phyloP scores from a whole-genome alignment of 345 rosid species.

The Eutrema japonicum region DNA sequence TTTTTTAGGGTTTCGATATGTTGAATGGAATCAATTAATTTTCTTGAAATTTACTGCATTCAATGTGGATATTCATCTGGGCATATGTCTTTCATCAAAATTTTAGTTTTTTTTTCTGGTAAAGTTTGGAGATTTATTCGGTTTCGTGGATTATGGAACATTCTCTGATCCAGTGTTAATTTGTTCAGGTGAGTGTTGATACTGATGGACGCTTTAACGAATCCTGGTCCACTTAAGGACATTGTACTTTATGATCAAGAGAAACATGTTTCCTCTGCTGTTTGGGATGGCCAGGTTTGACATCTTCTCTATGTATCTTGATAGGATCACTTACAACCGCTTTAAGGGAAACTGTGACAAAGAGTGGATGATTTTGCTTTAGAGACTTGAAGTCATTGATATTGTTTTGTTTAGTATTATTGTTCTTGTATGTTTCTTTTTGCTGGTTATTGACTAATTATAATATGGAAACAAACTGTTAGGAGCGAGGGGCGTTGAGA shows the following conservation, averaged over 20 bases:
- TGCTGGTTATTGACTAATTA: slow-evolving; percentile 2
- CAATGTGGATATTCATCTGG: slow-evolving; percentile 18
- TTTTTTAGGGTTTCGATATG: slow-evolving; percentile 32
- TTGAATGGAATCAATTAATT: not conserved
- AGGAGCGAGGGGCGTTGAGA: slow-evolving; percentile 98
- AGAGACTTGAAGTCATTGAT: not conserved
- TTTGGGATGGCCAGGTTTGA: slow-evolving; percentile 81
- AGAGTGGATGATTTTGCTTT: not conserved
- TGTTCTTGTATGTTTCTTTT: not conserved
- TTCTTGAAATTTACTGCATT: slow-evolving; percentile 9
- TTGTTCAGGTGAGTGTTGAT: slow-evolving; percentile 36
- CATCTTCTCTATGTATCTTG: not conserved
- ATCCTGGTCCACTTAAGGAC: slow-evolving; percentile 74
- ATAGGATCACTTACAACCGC: not conserved
- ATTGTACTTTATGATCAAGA: slow-evolving; percentile 77
- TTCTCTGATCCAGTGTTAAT: not conserved
- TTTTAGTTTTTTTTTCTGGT: not conserved
- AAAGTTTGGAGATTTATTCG: slow-evolving; percentile 27
- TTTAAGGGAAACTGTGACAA: not conserved
- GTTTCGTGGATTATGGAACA: not conserved
- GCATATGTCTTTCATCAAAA: not conserved
- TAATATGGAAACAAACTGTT: slow-evolving; percentile 21
- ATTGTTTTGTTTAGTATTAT: not conserved
- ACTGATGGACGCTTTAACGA: slow-evolving; percentile 57
- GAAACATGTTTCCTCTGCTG: slow-evolving; percentile 81